A percentile compares a stretch with the other conserved stretches of the same genome.
Evolutionary conservation across 1,284 basidiomycete genomes (phyloP).

Genomic region (Ustilago nuda): DNA sequence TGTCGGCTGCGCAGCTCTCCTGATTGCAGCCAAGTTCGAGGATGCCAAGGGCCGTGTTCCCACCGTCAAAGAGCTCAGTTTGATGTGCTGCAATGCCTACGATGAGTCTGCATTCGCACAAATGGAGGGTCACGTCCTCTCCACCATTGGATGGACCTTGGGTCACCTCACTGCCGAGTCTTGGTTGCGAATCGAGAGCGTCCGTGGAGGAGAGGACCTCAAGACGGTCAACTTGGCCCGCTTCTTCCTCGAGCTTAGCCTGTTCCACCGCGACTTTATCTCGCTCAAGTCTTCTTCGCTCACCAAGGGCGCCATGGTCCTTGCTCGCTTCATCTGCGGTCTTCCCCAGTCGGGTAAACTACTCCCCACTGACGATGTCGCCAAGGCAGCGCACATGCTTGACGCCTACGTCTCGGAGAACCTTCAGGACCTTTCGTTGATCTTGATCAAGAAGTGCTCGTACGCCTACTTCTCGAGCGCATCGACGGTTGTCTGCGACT

Average conservation of each 20-base stretch:
- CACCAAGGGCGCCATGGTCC: conserved; percentile 85
- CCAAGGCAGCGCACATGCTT: conserved; percentile 77
- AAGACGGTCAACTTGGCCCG: conserved; percentile 93
- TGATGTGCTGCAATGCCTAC: conserved; percentile 94
- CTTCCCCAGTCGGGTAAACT: conserved; percentile 38
- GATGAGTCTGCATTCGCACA: conserved; percentile 89
- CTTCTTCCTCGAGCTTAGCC: conserved; percentile 97
- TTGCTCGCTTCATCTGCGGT: conserved; percentile 82
- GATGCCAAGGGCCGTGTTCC: conserved; percentile 98
- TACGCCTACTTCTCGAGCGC: conserved; percentile 93
- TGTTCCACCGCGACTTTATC: conserved; percentile 96
- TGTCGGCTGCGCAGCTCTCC: conserved; percentile 95
- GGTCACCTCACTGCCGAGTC: conserved; percentile 98
- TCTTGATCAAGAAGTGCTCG: conserved; percentile 96
- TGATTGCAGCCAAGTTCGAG: conserved; percentile 99
- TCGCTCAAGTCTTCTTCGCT: conserved; percentile 85
- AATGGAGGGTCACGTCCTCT: conserved; percentile 87
- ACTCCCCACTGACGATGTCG: conserved; percentile 36
- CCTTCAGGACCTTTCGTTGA: conserved; percentile 89
- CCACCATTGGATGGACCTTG: conserved; percentile 93
- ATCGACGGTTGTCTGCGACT: conserved; percentile 89
- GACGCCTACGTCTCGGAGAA: conserved; percentile 86
- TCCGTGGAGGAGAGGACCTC: conserved; percentile 76
- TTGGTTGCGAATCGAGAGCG: conserved; percentile 81
- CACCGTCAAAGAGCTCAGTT: conserved; percentile 89